phyloP scores from a whole-genome alignment of 495 filamentous ascomycete genomes.

The Neurospora tetrasperma region DNA sequence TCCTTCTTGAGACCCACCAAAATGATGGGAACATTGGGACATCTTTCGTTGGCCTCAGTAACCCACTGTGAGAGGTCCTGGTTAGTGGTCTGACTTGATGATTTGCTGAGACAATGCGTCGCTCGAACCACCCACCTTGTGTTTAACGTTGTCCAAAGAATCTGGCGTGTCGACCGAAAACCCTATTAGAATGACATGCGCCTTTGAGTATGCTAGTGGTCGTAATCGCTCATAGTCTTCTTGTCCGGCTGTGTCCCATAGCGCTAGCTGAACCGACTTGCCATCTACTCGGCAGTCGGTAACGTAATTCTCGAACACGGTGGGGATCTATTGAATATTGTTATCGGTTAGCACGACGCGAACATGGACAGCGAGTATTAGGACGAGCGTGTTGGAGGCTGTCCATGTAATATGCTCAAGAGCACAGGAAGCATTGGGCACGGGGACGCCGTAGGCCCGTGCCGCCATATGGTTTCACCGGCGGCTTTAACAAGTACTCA shows the following conservation, averaged over 20 bases:
- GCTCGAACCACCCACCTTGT: slow-evolving; percentile 56
- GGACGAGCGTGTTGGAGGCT: background rate
- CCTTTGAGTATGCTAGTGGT: slow-evolving; percentile 92
- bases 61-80: slow-evolving; percentile 59
- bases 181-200: slow-evolving; percentile 93
- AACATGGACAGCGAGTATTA: background rate
- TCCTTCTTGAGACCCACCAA: slow-evolving; percentile 97
- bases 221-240: slow-evolving; percentile 96
- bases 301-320: slow-evolving; percentile 99
- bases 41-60: slow-evolving; percentile 90
- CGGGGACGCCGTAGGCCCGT: background rate
- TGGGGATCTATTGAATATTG: slow-evolving; percentile 62
- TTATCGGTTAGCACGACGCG: slow-evolving; percentile 1
- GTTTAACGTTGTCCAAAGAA: slow-evolving; percentile 95
- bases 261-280: slow-evolving; percentile 90
- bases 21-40: slow-evolving; percentile 88
- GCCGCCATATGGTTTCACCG: background rate
- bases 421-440: background rate
- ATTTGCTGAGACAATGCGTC: background rate
- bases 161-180: slow-evolving; percentile 94
- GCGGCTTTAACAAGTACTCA: slow-evolving; percentile 32
- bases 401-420: background rate
- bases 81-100: slow-evolving; percentile 2
- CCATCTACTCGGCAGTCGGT: slow-evolving; percentile 98
- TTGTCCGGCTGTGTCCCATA: slow-evolving; percentile 99